These are phyloP conservation scores for Macrophomina tecta DNA, from an alignment of 2,329 filamentous ascomycete genomes.

Conservation along the genomic window DNA sequence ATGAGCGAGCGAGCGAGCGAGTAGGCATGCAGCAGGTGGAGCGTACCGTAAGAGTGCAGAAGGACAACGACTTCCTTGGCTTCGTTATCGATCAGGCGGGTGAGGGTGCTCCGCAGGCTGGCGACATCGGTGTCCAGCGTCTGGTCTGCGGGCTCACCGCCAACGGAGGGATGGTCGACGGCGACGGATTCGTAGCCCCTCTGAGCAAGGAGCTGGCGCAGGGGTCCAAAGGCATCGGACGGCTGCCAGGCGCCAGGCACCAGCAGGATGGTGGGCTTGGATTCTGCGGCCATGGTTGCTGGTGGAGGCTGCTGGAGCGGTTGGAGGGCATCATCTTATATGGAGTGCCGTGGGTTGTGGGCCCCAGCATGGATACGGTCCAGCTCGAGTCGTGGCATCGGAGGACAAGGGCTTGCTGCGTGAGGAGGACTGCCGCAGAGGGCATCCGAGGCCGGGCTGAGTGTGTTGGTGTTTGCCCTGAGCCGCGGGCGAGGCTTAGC, in stretches of 20 bases:
- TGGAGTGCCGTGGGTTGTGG: not conserved
- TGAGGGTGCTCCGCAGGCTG: not conserved
- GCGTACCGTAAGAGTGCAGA: conserved; percentile 22
- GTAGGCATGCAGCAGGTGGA: not conserved
- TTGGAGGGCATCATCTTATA: not conserved
- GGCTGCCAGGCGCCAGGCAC: conserved; percentile 24
- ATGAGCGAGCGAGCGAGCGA: not conserved
- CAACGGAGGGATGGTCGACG: conserved; percentile 25
- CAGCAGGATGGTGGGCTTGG: conserved; percentile 12
- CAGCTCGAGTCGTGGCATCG: not conserved
- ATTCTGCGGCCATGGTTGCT: not conserved
- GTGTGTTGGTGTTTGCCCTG: not conserved
- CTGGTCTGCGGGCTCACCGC: conserved; percentile 10
- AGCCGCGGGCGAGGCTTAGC: not conserved
- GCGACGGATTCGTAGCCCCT: conserved; percentile 20
- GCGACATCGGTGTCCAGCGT: conserved; percentile 20
- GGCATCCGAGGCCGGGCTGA: not conserved
- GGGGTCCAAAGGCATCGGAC: conserved; percentile 13
- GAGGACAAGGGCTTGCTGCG: not conserved
- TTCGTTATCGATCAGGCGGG: conserved; percentile 5
- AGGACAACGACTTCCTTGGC: conserved; percentile 22
- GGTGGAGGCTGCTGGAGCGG: not conserved
- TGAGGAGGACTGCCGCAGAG: conserved; percentile 3
- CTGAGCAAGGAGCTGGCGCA: conserved; percentile 1
- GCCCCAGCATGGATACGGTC: not conserved